A percentile compares a stretch with the other conserved stretches of the same genome.
These are phyloP conservation scores for Cryptococcus sp. DNA, from an alignment of 1,284 basidiomycete species.

Conservation along the genomic window DNA sequence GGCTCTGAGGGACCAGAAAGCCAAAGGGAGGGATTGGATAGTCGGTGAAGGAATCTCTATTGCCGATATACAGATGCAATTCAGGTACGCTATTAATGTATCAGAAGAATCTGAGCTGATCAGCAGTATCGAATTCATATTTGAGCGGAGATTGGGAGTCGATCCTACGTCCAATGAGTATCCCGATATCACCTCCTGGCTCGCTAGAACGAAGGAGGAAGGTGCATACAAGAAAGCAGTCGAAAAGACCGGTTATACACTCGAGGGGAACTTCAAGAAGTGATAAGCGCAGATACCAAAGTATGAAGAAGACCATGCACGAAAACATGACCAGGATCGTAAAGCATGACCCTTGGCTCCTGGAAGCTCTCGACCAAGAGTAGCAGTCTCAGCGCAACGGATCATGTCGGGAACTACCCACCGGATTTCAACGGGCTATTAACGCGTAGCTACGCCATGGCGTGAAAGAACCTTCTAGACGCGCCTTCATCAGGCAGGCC, in stretches of 20 bases:
- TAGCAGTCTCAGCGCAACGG: too few species aligned
- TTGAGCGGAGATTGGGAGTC: constrained; percentile 5
- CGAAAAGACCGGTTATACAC: constrained; percentile 7
- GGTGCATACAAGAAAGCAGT: constrained; percentile 8
- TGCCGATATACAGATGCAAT: constrained; percentile 10
- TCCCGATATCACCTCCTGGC: background rate
- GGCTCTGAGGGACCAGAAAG: constrained; percentile 1
- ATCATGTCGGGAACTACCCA: too few species aligned
- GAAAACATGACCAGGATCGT: too few species aligned
- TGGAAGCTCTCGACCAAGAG: too few species aligned
- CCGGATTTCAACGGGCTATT: too few species aligned
- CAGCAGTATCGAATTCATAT: constrained; percentile 7
- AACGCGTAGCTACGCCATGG: too few species aligned
- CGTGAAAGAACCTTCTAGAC: too few species aligned
- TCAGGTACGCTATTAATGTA: too few species aligned
- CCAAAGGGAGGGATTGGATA: constrained; percentile 4
- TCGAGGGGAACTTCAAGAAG: constrained; percentile 9
- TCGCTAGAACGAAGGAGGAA: constrained; percentile 3
- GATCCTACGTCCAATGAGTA: constrained; percentile 2
- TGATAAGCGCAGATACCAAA: too few species aligned
- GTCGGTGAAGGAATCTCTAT: constrained; percentile 4
- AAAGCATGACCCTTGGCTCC: too few species aligned
- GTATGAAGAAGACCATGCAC: too few species aligned
- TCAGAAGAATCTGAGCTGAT: background rate
- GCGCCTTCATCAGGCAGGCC: too few species aligned